Conservation (phyloP, 352 stramenopile species). For the Phytophthora sansomeana region DNA sequence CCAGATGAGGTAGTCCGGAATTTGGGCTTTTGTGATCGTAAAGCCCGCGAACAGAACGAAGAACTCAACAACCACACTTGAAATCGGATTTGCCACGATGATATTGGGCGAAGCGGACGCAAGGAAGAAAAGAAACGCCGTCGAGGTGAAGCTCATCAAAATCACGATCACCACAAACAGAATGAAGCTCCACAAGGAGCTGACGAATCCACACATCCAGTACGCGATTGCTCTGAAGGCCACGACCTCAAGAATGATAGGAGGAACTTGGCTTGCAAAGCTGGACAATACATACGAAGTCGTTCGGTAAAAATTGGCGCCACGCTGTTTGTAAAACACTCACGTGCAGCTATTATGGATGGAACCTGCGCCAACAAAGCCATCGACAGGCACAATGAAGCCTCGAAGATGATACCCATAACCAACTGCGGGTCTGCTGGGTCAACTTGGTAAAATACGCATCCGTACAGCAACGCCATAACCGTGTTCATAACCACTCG, state of each 20-base stretch:
- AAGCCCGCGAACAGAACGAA: constrained; percentile 28
- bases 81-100: constrained; percentile 19
- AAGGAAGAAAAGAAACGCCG: constrained; percentile 30
- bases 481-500: constrained; percentile 25
- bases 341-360: constrained; percentile 18
- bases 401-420: constrained; percentile 29
- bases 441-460: constrained; percentile 34
- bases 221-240: constrained; percentile 25
- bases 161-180: constrained; percentile 23
- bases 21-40: constrained; percentile 29
- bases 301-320: constrained; percentile 27
- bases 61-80: constrained; percentile 4
- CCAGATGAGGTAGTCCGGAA: constrained; percentile 31
- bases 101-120: constrained; percentile 19
- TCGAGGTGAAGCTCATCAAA: constrained; percentile 17
- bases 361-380: constrained; percentile 18
- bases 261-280: constrained; percentile 18
- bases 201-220: constrained; percentile 39
- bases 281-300: constrained; percentile 27
- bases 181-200: constrained; percentile 15
- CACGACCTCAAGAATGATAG: constrained; percentile 19
- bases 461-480: constrained; percentile 25
- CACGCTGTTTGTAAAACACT: constrained; percentile 33
- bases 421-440: constrained; percentile 14
- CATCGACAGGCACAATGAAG: constrained; percentile 24